Conservation (phyloP, 2,329 filamentous ascomycete species). For the Sporothrix globosa region DNA sequence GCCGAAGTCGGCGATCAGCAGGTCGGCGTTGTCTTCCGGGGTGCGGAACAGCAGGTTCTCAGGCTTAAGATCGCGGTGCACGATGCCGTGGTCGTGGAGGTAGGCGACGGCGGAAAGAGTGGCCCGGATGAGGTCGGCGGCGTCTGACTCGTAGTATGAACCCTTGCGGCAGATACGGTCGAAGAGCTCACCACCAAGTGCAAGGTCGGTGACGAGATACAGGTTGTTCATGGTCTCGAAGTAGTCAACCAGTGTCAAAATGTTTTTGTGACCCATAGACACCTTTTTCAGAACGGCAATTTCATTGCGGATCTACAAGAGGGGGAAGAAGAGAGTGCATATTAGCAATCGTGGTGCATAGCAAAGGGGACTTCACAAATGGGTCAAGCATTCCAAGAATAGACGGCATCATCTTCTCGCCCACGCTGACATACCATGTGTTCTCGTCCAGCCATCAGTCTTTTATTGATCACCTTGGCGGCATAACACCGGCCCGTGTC, state of each 20-base stretch:
- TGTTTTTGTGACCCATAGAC: constrained; percentile 99
- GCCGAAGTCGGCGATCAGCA: constrained; percentile 96
- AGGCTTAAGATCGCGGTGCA: constrained; percentile 95
- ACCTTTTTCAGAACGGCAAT: constrained; percentile 96
- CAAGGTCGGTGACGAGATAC: constrained; percentile 95
- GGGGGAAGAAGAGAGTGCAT: no score
- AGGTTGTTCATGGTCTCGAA: constrained; percentile 99
- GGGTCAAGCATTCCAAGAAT: not conserved
- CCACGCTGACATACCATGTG: constrained; percentile 75
- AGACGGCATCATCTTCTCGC: not conserved
- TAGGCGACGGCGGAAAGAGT: constrained; percentile 98
- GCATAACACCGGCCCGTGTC: constrained; percentile 98
- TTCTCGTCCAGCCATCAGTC: constrained; percentile 93
- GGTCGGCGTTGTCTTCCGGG: constrained; percentile 94
- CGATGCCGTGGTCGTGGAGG: constrained; percentile 96
- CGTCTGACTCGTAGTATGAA: constrained; percentile 97
- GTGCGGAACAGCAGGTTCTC: constrained; percentile 97
- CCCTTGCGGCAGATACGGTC: constrained; percentile 98
- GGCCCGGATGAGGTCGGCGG: constrained; percentile 90
- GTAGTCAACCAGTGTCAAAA: constrained; percentile 95
- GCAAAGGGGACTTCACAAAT: not conserved
- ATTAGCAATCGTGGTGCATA: not conserved
- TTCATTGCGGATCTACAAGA: constrained; percentile 82
- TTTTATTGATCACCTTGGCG: constrained; percentile 98
- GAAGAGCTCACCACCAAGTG: constrained; percentile 93